Evolutionary conservation across 1,284 basidiomycete species (phyloP), one percentile per base, ranked within the genome.

Genomic region (Agaricales sp.): DNA sequence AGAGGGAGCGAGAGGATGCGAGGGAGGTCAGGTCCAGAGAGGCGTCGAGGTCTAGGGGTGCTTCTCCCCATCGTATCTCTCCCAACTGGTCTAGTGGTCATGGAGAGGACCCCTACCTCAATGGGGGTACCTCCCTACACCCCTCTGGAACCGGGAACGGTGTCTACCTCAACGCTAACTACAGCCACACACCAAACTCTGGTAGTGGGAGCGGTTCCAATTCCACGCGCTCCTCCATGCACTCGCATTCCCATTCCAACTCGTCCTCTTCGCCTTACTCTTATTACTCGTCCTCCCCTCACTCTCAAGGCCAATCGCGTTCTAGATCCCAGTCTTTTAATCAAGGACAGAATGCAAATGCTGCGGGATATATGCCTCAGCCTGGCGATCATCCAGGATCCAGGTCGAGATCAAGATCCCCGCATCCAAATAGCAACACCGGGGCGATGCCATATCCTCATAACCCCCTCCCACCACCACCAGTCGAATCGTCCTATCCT

Each of bases 391-490:
- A n/a, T n/a, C 30, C 52, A 58, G 30, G 30, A n/a, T 35, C 30
- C 30, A 35, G 30, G 30, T 35, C 30, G 30, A n/a, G 30, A 35
- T 35, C 30, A n/a, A n/a, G 30, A 35, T 35, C n/a, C 30, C 11
- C 11, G 30, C 8, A n/a, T 45, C 20, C 57, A 51, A 16, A 47
- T 58, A 22, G 50, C 54, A 23, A 46, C 49, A 23, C 50, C 43
- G 35, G 43, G 41, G n/a, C 19, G 35, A 24, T 20, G 30, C 20
- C 21, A 25, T 14, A n/a, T n/a, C n/a, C 18, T 19, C 20, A 50
- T 14, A 52, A 52, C 48, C 51, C 54, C 18, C 52, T 54, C 43
- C 49, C 58, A 18, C 48, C 50, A 16, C 49, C 53, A 22, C 54
- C 58, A 25, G 41, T 50, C 19, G 52, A 59, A 51, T 37, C 51